phyloP scores from a whole-genome alignment of 106 monocot species.

The Dendrobium officinale region DNA sequence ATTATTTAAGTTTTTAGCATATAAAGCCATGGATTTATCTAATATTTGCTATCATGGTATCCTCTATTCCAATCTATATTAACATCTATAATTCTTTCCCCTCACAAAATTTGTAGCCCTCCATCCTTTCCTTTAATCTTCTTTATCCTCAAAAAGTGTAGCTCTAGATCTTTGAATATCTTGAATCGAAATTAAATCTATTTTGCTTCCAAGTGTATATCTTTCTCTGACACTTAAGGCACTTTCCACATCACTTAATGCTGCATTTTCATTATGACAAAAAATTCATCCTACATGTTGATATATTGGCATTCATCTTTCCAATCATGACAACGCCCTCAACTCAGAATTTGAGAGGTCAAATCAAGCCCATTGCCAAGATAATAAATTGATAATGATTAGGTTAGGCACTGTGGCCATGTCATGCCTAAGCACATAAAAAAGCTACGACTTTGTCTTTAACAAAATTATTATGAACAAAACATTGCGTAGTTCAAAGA shows the following conservation, averaged over 20 bases:
- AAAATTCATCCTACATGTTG: neutral
- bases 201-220: neutral
- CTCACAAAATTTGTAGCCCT: neutral
- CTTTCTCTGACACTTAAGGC: neutral
- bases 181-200: neutral
- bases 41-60: neutral
- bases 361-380: neutral
- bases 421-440: neutral
- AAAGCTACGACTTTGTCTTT: neutral
- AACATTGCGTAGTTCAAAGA: neutral
- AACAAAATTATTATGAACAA: neutral
- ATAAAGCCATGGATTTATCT: neutral
- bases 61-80: no score
- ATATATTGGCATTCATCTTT: neutral
- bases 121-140: neutral
- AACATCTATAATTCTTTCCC: neutral
- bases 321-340: neutral
- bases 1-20: neutral
- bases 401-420: neutral
- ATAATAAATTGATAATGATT: neutral
- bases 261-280: neutral
- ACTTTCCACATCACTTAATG: neutral
- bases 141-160: neutral
- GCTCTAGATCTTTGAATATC: neutral
- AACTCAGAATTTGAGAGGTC: neutral